Conservation (phyloP, 2,329 filamentous ascomycete genomes). For the Alternaria infectoria region DNA sequence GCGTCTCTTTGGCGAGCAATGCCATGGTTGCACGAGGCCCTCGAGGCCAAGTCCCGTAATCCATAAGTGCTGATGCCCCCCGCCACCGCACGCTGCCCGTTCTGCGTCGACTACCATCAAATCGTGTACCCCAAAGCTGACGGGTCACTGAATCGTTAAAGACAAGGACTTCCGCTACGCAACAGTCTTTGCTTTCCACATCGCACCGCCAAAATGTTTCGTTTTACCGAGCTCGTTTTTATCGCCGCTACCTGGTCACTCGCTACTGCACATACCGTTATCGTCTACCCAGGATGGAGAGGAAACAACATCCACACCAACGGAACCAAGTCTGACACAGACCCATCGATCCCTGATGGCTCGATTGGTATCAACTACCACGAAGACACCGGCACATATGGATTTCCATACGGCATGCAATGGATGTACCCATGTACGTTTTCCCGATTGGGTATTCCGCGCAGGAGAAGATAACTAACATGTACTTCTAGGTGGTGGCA, state of each 20-base stretch:
- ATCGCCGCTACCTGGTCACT: constrained; percentile 50
- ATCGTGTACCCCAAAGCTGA: constrained; percentile 9
- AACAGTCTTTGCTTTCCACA: not conserved
- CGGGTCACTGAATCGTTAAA: constrained; percentile 10
- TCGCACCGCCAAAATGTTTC: constrained; percentile 37
- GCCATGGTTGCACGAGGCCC: constrained; percentile 29
- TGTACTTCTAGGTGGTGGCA: constrained; percentile 74
- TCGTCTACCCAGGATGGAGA: constrained; percentile 85
- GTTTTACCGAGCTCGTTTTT: constrained; percentile 40
- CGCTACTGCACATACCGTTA: constrained; percentile 75
- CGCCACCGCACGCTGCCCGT: constrained; percentile 34
- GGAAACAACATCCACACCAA: constrained; percentile 86
- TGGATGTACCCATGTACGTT: constrained; percentile 92
- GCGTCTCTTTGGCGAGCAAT: constrained; percentile 19
- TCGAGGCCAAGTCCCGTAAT: constrained; percentile 16
- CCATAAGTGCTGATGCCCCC: constrained; percentile 36
- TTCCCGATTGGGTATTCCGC: not conserved
- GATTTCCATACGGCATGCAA: constrained; percentile 88
- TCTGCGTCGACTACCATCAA: constrained; percentile 20
- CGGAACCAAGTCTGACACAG: constrained; percentile 58
- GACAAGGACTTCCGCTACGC: constrained; percentile 9
- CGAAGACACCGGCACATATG: constrained; percentile 56
- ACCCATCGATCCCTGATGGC: constrained; percentile 43
- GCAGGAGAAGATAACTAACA: constrained; percentile 13
- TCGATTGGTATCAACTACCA: constrained; percentile 54